These are phyloP conservation scores for Amylocarpus encephaloides DNA, from an alignment of 2,329 filamentous ascomycete genomes.

Conservation along the genomic window DNA sequence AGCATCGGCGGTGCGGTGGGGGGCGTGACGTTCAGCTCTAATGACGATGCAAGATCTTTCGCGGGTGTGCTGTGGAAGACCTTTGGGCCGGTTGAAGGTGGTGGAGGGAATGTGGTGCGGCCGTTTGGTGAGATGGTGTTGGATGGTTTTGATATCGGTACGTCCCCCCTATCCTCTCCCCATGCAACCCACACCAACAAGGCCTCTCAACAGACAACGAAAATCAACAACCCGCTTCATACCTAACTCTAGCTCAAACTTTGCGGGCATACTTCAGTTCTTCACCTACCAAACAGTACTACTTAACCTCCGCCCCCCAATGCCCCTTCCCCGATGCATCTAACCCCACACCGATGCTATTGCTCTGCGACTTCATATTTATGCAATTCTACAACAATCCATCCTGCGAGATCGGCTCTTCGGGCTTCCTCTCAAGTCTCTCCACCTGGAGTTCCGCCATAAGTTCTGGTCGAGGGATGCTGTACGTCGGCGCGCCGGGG, in stretches of 20 bases:
- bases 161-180: background rate
- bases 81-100: constrained; percentile 30
- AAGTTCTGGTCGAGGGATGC: constrained; percentile 12
- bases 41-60: constrained; percentile 28
- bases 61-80: constrained; percentile 32
- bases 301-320: constrained; percentile 36
- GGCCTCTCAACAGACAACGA: constrained; percentile 31
- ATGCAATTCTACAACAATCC: constrained; percentile 40
- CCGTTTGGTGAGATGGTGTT: constrained; percentile 31
- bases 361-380: constrained; percentile 35
- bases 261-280: constrained; percentile 24
- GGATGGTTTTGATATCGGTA: constrained; percentile 35
- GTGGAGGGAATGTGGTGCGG: constrained; percentile 22
- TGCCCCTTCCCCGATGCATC: constrained; percentile 35
- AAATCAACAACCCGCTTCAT: constrained; percentile 25
- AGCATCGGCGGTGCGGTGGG: constrained; percentile 32
- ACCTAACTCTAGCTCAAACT: constrained; percentile 28
- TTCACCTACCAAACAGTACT: constrained; percentile 27
- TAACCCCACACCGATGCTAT: constrained; percentile 28
- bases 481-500: constrained; percentile 34
- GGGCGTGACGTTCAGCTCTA: constrained; percentile 27
- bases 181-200: background rate
- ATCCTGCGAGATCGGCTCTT: constrained; percentile 28
- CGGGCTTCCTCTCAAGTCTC: constrained; percentile 27
- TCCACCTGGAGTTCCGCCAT: constrained; percentile 31